Percentiles rank a stretch among this genome's conserved stretches.
Conservation (phyloP, 139 green algal genomes). For the Closterium sp. region DNA sequence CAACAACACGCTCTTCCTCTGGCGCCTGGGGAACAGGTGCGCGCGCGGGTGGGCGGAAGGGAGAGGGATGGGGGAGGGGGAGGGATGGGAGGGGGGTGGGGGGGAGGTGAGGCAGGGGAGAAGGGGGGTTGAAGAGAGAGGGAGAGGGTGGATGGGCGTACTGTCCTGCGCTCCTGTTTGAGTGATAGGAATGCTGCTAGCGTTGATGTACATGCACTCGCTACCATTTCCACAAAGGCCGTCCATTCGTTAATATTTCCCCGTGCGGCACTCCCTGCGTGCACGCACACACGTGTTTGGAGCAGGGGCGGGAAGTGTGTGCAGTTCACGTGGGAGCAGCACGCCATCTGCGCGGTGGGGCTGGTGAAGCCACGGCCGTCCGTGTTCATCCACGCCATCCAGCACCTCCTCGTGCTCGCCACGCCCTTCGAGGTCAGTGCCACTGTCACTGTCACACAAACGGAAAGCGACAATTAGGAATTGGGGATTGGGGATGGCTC, state of each 20-base stretch:
- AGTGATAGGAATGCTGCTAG: too few species aligned
- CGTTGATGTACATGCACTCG: too few species aligned
- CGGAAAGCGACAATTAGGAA: too few species aligned
- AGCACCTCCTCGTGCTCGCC: constrained; percentile 87
- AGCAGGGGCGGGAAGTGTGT: constrained; percentile 76
- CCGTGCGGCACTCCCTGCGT: too few species aligned
- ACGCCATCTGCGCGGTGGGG: constrained; percentile 85
- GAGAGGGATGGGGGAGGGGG: background rate
- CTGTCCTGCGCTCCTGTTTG: background rate
- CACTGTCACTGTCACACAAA: too few species aligned
- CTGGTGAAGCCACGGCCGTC: constrained; percentile 67
- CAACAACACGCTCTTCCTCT: constrained; percentile 89
- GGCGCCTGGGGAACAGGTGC: constrained; percentile 73
- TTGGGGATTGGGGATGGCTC: too few species aligned
- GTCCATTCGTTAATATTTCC: too few species aligned
- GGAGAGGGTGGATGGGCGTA: background rate
- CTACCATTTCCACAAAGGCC: too few species aligned
- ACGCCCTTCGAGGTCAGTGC: constrained; percentile 80
- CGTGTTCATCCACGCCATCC: constrained; percentile 87
- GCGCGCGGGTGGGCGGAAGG: background rate
- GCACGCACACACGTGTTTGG: background rate
- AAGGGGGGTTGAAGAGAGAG: background rate
- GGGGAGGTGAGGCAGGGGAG: background rate
- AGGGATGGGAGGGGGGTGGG: background rate
- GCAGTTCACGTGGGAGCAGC: constrained; percentile 86